These are phyloP conservation scores for Sungouiella blattae DNA, from an alignment of 805 yeast species.

Conservation along the genomic window DNA sequence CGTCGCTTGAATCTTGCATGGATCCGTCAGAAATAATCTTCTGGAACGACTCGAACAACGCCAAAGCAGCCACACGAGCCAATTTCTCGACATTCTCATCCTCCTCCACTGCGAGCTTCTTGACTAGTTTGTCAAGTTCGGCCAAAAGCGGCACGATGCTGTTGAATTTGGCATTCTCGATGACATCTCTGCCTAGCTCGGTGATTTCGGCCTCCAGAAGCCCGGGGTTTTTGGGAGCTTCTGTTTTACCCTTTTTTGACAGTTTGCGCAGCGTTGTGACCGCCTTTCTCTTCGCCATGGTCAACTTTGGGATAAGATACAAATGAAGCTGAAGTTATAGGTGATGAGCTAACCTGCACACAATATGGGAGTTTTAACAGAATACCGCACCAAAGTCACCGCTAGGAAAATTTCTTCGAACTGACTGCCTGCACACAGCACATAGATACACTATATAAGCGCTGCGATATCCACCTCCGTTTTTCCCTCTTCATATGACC, in stretches of 20 bases:
- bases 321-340: background rate
- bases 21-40: constrained; percentile 40
- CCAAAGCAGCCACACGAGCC: constrained; percentile 40
- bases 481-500: constrained; percentile 46
- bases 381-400: background rate
- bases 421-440: no score
- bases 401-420: no score
- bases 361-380: background rate
- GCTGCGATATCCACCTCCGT: constrained; percentile 3
- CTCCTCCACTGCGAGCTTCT: no score
- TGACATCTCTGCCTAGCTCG: constrained; percentile 26
- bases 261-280: no score
- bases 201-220: constrained; percentile 22
- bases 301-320: no score
- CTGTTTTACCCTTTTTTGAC: no score
- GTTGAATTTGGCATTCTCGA: constrained; percentile 51
- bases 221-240: no score
- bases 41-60: constrained; percentile 48
- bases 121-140: constrained; percentile 25
- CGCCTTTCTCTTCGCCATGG: no score
- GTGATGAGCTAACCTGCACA: background rate
- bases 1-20: constrained; percentile 33
- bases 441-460: constrained; percentile 20
- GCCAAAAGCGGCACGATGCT: constrained; percentile 47
- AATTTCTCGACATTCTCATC: constrained; percentile 24